Base-by-base conservation (phyloP, 2,329 filamentous ascomycete species). In the Teratosphaeria destructans region DNA sequence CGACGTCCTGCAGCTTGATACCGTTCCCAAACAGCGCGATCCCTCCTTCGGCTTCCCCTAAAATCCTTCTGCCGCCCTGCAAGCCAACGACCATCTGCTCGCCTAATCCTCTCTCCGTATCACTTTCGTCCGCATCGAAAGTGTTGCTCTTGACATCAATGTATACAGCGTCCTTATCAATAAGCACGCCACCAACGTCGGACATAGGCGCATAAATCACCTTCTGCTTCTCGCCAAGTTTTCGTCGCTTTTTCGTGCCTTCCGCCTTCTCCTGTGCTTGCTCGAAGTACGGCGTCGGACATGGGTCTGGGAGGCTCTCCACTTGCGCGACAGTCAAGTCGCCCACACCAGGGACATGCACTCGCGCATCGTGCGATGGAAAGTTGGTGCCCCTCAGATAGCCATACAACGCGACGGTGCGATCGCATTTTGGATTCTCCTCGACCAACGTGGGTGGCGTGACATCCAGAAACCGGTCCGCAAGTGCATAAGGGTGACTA, bases 181-280 rank as follows among this genome's bases (percentile, higher is more conserved):
- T 93, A 71, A 97, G 86, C 12, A 99, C 84, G 68, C 94, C 94
- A 65, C 92, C 95, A 37, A 96, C 91, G 75, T 99, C 94, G 29
- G 92, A 96, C 93, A 99, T 97, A 37, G 94, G 95, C 2, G 94
- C 95, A 74, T 96, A 95, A 5, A 99, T 78, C 67, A 95, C 85
- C 77, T 96, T 96, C 71, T 99, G 93, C 76, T 97, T 99, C 71
- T 99, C 94, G 35, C 95, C 94, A 14, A 99, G 77, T 59, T 92
- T 82, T 69, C 87, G 85, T 64, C 91, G 81, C 49, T 86, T 87
- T 37, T 86, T 86, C 74, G 95, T 96, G 3, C 93, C 93, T 0
- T 86, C 86, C 1, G 85, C 84, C 71, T 95, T 96, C 47, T 90
- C 89, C 49, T 92, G 77, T 6, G 89, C 90, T 73, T 94, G 89